Evolutionary conservation across 345 rosid species (phyloP), one percentile per base, ranked within the genome.

Genomic region (Jatropha curcas): DNA sequence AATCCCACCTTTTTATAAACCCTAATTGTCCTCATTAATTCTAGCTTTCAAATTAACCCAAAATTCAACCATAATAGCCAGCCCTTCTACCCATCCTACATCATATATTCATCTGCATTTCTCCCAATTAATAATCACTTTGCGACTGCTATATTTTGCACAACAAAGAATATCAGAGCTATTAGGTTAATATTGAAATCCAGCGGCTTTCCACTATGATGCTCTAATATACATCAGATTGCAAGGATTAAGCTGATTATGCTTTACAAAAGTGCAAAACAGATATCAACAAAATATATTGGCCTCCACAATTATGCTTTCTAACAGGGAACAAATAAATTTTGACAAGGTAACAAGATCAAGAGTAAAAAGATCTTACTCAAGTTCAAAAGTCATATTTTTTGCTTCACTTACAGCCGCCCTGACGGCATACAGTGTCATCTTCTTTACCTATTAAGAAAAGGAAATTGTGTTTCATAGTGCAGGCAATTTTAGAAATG

Each of bases 361-460:
- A 41, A 72, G 65, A 72, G 43, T n/a, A 62, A 60, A 67, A 58
- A 59, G 59, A 61, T 56, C 82, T 77, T 68, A 77, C 77, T 81
- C 56, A 2, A 13, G 74, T 81, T 67, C 19, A 6, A 70, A 37
- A 56, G 33, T 58, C 71, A 85, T 73, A 67, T 60, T 71, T 71
- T 53, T 65, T 34, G 82, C 89, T 74, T 84, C 87, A 4, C 30
- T 62, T 20, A 80, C 78, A 19, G 87, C 89, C 50, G 34, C 66
- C 51, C 46, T 76, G 5, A 71, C 89, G 13, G 87, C 84, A 78
- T 82, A 84, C 25, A 86, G 31, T 5, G 81, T 80, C 89, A 86
- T 86, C 82, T 86, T 86, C 73, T 84, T 86, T 46, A 86, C 85
- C 89, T 86, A 52, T 28, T 35, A 67, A 39, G 35, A 17, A 30